Evolutionary conservation across 495 filamentous ascomycete species (phyloP).

Genomic region (Astrothelium subdiscretum): DNA sequence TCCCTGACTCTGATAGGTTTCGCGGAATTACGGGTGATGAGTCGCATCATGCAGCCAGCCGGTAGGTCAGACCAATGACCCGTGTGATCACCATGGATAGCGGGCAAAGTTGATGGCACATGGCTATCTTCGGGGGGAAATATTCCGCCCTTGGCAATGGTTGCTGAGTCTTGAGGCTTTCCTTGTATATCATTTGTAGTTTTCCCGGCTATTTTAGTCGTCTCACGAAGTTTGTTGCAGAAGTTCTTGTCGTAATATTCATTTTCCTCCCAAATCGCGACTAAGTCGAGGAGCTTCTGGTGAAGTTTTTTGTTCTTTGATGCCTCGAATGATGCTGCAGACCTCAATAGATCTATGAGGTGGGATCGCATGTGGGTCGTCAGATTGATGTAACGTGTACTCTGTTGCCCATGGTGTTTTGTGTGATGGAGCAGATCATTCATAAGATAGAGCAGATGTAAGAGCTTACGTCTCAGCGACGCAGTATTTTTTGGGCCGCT

Average conservation of each 20-base stretch:
- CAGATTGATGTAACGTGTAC: constrained; percentile 38
- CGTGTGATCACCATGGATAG: constrained; percentile 63
- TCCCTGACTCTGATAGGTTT: constrained; percentile 57
- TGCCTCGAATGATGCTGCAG: constrained; percentile 47
- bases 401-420: constrained; percentile 43
- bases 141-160: constrained; percentile 30
- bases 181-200: constrained; percentile 23
- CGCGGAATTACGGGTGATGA: constrained; percentile 64
- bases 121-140: constrained; percentile 13
- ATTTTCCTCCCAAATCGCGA: constrained; percentile 62
- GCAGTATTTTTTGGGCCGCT: constrained; percentile 17
- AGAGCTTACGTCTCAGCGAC: constrained; percentile 50
- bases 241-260: constrained; percentile 52
- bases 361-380: constrained; percentile 47
- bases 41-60: constrained; percentile 68
- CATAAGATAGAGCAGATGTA: constrained; percentile 73
- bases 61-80: constrained; percentile 77
- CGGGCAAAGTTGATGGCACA: constrained; percentile 57
- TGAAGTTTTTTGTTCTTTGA: constrained; percentile 54
- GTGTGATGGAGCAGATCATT: constrained; percentile 76
- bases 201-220: constrained; percentile 37
- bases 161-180: constrained; percentile 4
- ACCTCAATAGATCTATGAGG: constrained; percentile 49
- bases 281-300: constrained; percentile 49
- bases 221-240: constrained; percentile 48